Base-by-base conservation (phyloP, 225 moss, liverwort and hornwort species). In the Asterella californica region DNA sequence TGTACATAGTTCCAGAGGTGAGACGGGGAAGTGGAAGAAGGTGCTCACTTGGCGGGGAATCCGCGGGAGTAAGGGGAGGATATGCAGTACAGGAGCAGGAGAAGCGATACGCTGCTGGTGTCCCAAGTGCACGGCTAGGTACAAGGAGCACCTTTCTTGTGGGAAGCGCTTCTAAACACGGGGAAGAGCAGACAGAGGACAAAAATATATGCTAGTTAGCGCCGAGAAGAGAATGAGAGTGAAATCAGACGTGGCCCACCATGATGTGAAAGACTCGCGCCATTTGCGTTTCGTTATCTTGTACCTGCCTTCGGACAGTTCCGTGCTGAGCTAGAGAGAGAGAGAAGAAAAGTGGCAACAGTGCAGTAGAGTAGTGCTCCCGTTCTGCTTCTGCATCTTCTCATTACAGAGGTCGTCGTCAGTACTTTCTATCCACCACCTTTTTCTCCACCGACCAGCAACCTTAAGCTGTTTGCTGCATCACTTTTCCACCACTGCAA, bases 381-480 rank as follows among this genome's bases (percentile, higher is more conserved):
- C 24, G 15, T 76, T 76, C 36, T 57, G 24, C 57, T 34, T 37
- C 57, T 27, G 49, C 50, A 2, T 15, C 29, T 27, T 52, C 32
- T 27, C 15, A 46, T 54, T 15, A 47, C 30, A 19, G 29, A 50
- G 50, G 47, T 49, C 48, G 29, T 59, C 11, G 24, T 60, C 37
- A n/a, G 9, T 59, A 76, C 52, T 77, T 63, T 46, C 63, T 63
- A 46, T 65, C 63, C 77, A 63, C 47, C 33, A 25, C 22, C 25
- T 76, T 17, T 22, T n/a, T 71, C 75, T 77, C 77, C 62, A 77
- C 77, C 64, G 63, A 77, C 77, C 64, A 65, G 62, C 46, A 29
- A 53, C 64, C 15, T 47, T 27, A 27, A n/a, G 63, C 63, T 32
- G 15, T 48, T 33, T 77, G 77, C 63, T 38, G 63, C 37, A 17